Base-by-base conservation (phyloP, 768 basidiomycete genomes). In the Udeniomyces megalosporus region DNA sequence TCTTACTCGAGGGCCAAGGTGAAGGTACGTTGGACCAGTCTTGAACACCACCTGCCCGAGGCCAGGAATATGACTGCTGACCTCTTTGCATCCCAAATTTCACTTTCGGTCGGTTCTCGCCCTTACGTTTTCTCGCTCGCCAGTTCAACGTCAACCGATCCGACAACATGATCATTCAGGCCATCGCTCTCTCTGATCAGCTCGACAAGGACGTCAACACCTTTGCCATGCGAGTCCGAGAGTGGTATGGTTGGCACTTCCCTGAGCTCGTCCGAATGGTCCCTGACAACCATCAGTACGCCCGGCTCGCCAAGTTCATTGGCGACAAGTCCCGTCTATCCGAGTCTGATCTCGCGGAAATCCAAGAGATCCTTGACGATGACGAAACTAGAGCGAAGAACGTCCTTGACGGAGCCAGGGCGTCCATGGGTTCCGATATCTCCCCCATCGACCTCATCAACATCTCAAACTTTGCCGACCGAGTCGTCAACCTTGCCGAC, bases 241-340 rank as follows among this genome's bases (percentile, higher is more conserved):
- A 99, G 81, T 99, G 95, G 95, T 99, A 99, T 70, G 95, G 95
- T 34, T 99, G 95, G 95, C 95, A 99, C 77, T 99, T 97, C 80
- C 95, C 95, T 4, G 95, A 99, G 76, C 88, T 99, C 84, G 86
- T 85, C 64, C 96, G 95, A 77, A 96, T 99, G 72, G 86, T 97
- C 67, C 82, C 84, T 61, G 95, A 99, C 78, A 99, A 95, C 75
- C 77, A 91, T 64, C 92, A 92, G 26, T 97, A 97, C 73, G 92
- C 95, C 61, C 93, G 90, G 76, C 84, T 86, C 61, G 82, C 97
- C 69, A 85, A 84, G 64, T 74, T 80, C 46, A 93, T 99, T 90
- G 95, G 87, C 83, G 71, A 64, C 70, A 83, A 89, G 62, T 75
- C 84, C 53, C 81, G 97, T 73, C 84, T 99, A 38, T 92, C 95